A percentile compares a stretch with the other conserved stretches of the same genome.
These are phyloP conservation scores for Annulohypoxylon truncatum DNA, from an alignment of 2,329 filamentous ascomycete species.

Conservation along the genomic window DNA sequence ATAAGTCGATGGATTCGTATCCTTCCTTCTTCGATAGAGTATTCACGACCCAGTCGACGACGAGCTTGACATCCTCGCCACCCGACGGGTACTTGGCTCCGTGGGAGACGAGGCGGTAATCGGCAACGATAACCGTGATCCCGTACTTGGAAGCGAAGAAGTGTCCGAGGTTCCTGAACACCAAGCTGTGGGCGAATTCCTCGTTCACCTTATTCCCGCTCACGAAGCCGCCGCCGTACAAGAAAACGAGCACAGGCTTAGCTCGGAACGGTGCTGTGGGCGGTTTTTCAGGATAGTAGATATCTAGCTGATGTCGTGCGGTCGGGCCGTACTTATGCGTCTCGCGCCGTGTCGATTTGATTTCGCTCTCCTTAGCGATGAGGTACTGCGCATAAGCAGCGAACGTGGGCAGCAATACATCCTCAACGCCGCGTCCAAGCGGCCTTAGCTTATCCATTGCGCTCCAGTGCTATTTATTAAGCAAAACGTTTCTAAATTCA, in stretches of 20 bases:
- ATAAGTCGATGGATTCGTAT: conserved; percentile 49
- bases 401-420: conserved; percentile 44
- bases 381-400: conserved; percentile 43
- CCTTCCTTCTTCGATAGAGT: conserved; percentile 42
- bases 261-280: conserved; percentile 25
- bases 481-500: not conserved
- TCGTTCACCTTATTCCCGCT: conserved; percentile 49
- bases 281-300: conserved; percentile 49
- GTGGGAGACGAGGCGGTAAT: conserved; percentile 55
- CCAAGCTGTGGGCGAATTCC: conserved; percentile 42
- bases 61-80: conserved; percentile 53
- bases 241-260: conserved; percentile 48
- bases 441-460: conserved; percentile 42
- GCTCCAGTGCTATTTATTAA: not conserved
- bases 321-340: conserved; percentile 52
- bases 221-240: conserved; percentile 52
- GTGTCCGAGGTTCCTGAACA: conserved; percentile 54
- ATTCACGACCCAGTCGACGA: conserved; percentile 51
- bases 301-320: conserved; percentile 53
- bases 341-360: conserved; percentile 45
- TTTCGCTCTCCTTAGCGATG: conserved; percentile 42
- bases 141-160: conserved; percentile 53
- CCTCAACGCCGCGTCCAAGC: conserved; percentile 35
- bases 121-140: conserved; percentile 52
- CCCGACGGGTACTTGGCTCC: conserved; percentile 56